Evolutionary conservation across 2,329 filamentous ascomycete species (phyloP).

Genomic region (Phyllosticta citrichinensis): DNA sequence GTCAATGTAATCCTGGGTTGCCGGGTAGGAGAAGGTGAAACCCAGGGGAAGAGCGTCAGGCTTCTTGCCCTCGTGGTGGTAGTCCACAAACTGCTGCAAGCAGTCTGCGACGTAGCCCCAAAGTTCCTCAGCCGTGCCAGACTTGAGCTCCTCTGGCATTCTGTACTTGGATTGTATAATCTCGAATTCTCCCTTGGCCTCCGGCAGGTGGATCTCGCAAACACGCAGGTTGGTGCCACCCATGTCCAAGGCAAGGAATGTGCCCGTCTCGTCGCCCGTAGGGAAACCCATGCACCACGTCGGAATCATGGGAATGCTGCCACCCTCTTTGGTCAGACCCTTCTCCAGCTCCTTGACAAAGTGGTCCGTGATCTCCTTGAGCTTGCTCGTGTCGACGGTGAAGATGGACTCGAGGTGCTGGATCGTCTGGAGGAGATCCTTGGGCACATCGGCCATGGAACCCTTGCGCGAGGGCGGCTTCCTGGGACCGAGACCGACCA

Average conservation of each 20-base stretch:
- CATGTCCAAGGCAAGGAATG: constrained; percentile 87
- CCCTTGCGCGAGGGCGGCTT: constrained; percentile 62
- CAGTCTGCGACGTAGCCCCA: constrained; percentile 96
- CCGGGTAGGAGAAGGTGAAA: constrained; percentile 95
- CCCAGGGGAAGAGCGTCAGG: constrained; percentile 65
- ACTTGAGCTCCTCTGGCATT: constrained; percentile 90
- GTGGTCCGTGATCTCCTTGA: constrained; percentile 84
- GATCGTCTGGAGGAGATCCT: constrained; percentile 73
- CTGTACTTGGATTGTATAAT: constrained; percentile 95
- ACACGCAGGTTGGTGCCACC: constrained; percentile 92
- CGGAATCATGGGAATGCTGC: constrained; percentile 96
- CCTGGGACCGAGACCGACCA: constrained; percentile 56
- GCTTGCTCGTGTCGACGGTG: constrained; percentile 63
- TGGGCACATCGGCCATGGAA: constrained; percentile 87
- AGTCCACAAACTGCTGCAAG: constrained; percentile 81
- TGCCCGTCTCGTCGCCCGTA: constrained; percentile 77
- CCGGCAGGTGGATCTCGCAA: constrained; percentile 82
- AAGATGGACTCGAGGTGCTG: constrained; percentile 76
- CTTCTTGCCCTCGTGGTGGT: constrained; percentile 62
- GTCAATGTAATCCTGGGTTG: constrained; percentile 86
- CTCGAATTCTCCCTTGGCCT: constrained; percentile 85
- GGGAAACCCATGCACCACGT: constrained; percentile 95
- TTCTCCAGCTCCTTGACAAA: constrained; percentile 84
- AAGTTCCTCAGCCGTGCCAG: constrained; percentile 72
- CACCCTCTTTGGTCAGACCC: constrained; percentile 79